Evolutionary conservation across 495 filamentous ascomycete genomes (phyloP), one percentile per base, ranked within the genome.

Genomic region (Penicillium diatomitis): DNA sequence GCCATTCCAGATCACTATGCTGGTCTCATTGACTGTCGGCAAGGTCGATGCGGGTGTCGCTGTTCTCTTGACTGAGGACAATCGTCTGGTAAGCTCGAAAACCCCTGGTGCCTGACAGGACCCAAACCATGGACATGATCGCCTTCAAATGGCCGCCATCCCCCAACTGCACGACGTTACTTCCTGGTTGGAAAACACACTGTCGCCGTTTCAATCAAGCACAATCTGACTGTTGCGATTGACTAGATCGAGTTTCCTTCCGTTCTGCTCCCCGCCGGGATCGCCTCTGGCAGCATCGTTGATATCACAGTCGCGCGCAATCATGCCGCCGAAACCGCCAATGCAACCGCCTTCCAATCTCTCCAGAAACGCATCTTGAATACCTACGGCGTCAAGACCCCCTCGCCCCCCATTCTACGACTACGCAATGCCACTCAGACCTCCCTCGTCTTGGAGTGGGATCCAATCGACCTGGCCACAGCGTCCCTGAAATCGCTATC

Each of bases 41-140:
- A 98, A 98, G 75, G 92, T 98, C 69, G 92, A 98, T 67, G 92
- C 92, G 57, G 92, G 92, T 67, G 90, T 98, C 58, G 94, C 92
- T 41, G 94, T 98, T 47, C 82, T 98, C 46, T 77, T 98, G 49
- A 98, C 92, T 35, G 86, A 95, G 58, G 92, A 98, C 71, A 97
- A 97, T 72, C 84, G 92, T 55, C 77, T 98, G 57, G 92, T 96
- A 81, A 66, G 82, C 67, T 55, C 10, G 50, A 57, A 44, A 33
- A 50, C 58, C 56, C 53, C 53, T 47, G 53, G 53, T 47, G 51
- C 54, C 40, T 47, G 20, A 20, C 20, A n/a, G 35, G 40, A 11
- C 49, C 33, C 38, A 45, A 53, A 50, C 53, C 49, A 53, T 55
- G 40, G 43, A 49, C 55, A 50, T 30, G 32, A 29, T 45, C 6